phyloP scores from a whole-genome alignment of 2,329 filamentous ascomycete species.

The Xylariaceae sp. region DNA sequence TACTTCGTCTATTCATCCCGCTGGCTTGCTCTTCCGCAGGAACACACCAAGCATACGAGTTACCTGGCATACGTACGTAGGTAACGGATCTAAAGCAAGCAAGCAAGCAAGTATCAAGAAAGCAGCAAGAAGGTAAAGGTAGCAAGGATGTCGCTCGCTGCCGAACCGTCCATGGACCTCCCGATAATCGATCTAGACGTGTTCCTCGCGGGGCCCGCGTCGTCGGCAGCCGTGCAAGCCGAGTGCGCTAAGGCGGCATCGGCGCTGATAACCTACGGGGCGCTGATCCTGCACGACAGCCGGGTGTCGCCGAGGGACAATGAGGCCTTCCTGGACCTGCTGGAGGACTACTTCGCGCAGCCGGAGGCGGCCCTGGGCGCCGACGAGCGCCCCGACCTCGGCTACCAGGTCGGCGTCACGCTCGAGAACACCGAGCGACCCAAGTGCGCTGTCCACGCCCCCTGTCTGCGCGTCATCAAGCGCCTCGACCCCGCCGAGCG shows the following conservation, averaged over 20 bases:
- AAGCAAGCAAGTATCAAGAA: not conserved
- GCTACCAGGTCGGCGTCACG: slow-evolving; percentile 64
- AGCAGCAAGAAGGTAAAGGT: too few relatives aligned
- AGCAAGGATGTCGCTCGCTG: slow-evolving; percentile 20
- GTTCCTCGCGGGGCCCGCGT: slow-evolving; percentile 51
- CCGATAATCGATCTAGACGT: slow-evolving; percentile 62
- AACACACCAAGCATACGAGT: too few relatives aligned
- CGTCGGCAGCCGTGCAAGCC: slow-evolving; percentile 46
- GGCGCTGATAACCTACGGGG: slow-evolving; percentile 62
- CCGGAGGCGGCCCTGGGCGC: slow-evolving; percentile 47
- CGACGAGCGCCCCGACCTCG: slow-evolving; percentile 60
- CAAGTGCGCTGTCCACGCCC: slow-evolving; percentile 64
- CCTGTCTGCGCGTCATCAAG: slow-evolving; percentile 59
- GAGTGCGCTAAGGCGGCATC: slow-evolving; percentile 58
- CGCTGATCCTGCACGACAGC: slow-evolving; percentile 62
- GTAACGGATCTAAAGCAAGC: not conserved
- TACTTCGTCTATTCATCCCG: too few relatives aligned
- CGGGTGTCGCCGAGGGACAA: slow-evolving; percentile 60
- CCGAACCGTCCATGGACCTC: slow-evolving; percentile 53
- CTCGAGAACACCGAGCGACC: slow-evolving; percentile 66
- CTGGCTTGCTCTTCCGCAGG: too few relatives aligned
- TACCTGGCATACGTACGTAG: not conserved
- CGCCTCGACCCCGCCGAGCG: slow-evolving; percentile 57
- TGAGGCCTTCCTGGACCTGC: slow-evolving; percentile 59
- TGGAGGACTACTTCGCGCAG: slow-evolving; percentile 68